Evolutionary conservation across 2,329 filamentous ascomycete genomes (phyloP), one percentile per base, ranked within the genome.

Genomic region (Cladosporium sp.): DNA sequence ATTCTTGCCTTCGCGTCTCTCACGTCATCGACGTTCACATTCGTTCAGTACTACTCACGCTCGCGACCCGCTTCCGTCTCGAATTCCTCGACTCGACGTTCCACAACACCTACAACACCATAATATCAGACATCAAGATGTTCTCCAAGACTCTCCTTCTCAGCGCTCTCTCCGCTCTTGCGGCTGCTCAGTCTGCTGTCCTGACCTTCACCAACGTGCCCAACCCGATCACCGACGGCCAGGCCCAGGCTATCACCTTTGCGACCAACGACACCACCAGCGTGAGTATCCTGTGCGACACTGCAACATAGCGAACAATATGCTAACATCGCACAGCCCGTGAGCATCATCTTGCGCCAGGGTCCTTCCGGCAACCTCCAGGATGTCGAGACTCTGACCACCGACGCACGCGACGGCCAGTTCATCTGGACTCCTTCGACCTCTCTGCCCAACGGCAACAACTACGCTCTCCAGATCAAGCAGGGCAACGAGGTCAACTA

Each of bases 391-490:
- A 74, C 71, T 26, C 59, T 76, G 61, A 76, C 73, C 55, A 38
- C 49, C 60, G 63, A 52, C 14, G 59, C 65, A 21, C 71, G 67
- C 14, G 66, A 67, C 59, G 71, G 71, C 61, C 65, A 71, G 57
- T 74, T 79, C 79, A 78, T 77, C 65, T 88, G 85, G 84, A 85
- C 79, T 18, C 83, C 84, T 5, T 74, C 77, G 47, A 74, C 72
- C 28, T 75, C 72, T 47, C 78, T 87, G 32, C 71, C 75, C 54
- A 75, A 80, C 68, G 82, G 77, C 65, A 67, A 74, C 44, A 79
- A 86, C 78, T 89, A 88, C 73, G 86, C 87, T 64, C 82, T 89
- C 66, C 77, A 87, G 75, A 87, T 89, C 77, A 74, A 72, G 15
- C 86, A 88, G 73, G 82, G 80, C 66, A 77, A 76, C 57, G 69